Percentiles rank a stretch among this genome's conserved stretches.
These are phyloP conservation scores for Blakeslea trispora DNA, from an alignment of 371 early-diverging fungal genomes.

Conservation along the genomic window DNA sequence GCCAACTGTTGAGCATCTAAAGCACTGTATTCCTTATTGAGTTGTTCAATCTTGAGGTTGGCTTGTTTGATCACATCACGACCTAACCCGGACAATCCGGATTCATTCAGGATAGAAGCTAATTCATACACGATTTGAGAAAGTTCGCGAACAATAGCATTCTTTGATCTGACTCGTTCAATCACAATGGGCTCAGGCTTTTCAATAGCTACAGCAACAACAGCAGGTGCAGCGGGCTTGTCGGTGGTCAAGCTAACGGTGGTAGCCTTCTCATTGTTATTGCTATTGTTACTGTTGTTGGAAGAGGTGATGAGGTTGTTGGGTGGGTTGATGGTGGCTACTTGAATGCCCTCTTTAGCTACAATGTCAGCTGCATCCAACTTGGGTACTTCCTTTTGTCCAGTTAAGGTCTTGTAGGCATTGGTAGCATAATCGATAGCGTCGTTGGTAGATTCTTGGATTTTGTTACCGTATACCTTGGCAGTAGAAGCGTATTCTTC, in stretches of 20 bases:
- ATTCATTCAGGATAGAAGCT: slow-evolving; percentile 33
- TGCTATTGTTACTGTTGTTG: too few species aligned
- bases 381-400: slow-evolving; percentile 20
- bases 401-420: slow-evolving; percentile 27
- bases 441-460: slow-evolving; percentile 24
- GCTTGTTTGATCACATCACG: slow-evolving; percentile 31
- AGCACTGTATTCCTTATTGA: slow-evolving; percentile 17
- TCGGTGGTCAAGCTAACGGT: slow-evolving; percentile 16
- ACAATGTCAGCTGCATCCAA: background rate
- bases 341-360: background rate
- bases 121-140: slow-evolving; percentile 31
- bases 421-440: slow-evolving; percentile 29
- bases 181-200: slow-evolving; percentile 29
- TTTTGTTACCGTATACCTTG: slow-evolving; percentile 17
- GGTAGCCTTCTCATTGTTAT: slow-evolving; percentile 17
- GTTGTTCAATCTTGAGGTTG: slow-evolving; percentile 18
- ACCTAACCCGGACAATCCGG: slow-evolving; percentile 37
- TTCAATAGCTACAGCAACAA: slow-evolving; percentile 24
- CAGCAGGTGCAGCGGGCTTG: slow-evolving; percentile 14
- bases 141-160: slow-evolving; percentile 24
- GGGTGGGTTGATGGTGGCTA: slow-evolving; percentile 4
- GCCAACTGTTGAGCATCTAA: slow-evolving; percentile 25
- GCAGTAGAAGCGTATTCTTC: slow-evolving; percentile 24
- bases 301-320: too few species aligned
- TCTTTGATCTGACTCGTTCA: slow-evolving; percentile 18